Evolutionary conservation across 192 early-diverging fungal genomes (phyloP).

Genomic region (Backusella macrospora): DNA sequence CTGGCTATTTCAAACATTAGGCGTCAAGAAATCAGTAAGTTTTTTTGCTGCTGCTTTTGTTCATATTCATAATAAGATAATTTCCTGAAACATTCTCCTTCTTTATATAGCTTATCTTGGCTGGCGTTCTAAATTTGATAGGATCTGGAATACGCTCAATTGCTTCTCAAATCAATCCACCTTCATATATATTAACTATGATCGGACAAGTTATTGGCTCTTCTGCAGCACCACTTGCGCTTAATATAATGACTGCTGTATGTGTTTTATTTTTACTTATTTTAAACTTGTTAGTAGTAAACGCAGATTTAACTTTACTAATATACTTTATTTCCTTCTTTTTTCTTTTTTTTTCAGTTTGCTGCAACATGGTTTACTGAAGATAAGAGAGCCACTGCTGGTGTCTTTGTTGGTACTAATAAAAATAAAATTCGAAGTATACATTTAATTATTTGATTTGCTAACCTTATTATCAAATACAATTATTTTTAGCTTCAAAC

Average conservation of each 20-base stretch:
- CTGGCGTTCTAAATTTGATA: conserved; percentile 27
- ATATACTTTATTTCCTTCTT: background rate
- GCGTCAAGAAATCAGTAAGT: conserved; percentile 40
- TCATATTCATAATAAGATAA: background rate
- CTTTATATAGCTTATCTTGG: conserved; percentile 29
- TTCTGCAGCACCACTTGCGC: conserved; percentile 30
- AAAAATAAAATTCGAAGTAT: background rate
- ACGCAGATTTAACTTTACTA: background rate
- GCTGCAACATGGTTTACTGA: conserved; percentile 42
- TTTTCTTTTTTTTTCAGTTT: conserved; percentile 27
- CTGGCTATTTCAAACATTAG: conserved; percentile 39
- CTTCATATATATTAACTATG: conserved; percentile 34
- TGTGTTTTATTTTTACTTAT: background rate
- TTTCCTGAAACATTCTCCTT: background rate
- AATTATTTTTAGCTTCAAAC: conserved; percentile 30
- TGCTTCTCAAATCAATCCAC: conserved; percentile 22
- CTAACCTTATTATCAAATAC: background rate
- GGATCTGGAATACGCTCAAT: conserved; percentile 35
- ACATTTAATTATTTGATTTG: background rate
- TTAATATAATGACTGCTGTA: conserved; percentile 44
- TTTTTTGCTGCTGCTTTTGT: background rate
- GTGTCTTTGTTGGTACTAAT: conserved; percentile 38
- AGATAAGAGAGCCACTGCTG: conserved; percentile 38
- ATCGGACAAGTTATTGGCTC: conserved; percentile 40
- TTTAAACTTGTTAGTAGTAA: too few species aligned